A percentile compares a stretch with the other conserved stretches of the same genome.
Conservation (phyloP, 306 rosid genomes). For the Crotalaria pallida region DNA sequence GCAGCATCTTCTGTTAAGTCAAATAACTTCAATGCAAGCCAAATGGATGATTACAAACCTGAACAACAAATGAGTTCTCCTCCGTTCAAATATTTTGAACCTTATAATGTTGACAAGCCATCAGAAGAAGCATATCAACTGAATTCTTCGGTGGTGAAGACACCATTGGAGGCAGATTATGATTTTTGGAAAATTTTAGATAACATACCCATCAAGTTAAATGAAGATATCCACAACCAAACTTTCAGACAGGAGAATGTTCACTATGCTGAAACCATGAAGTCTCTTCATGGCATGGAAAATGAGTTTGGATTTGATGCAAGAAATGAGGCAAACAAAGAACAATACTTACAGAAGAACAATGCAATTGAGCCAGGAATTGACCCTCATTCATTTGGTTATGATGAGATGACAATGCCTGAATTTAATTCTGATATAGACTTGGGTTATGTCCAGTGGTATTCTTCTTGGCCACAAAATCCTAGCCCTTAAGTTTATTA, state of each 20-base stretch:
- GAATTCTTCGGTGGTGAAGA: neutral
- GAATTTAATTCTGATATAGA: slow-evolving; percentile 15
- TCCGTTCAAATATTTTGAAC: slow-evolving; percentile 14
- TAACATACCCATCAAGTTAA: slow-evolving; percentile 22
- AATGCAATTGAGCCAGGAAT: slow-evolving; percentile 11
- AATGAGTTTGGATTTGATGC: slow-evolving; percentile 53
- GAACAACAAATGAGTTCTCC: slow-evolving; percentile 25
- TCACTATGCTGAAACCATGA: slow-evolving; percentile 26
- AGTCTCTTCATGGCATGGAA: slow-evolving; percentile 52
- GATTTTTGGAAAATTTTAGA: slow-evolving; percentile 71
- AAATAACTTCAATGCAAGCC: slow-evolving; percentile 34
- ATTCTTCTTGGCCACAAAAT: slow-evolving; percentile 35
- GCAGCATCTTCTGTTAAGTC: slow-evolving; percentile 40
- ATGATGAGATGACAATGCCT: slow-evolving; percentile 20
- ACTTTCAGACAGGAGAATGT: slow-evolving; percentile 14
- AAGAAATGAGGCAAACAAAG: slow-evolving; percentile 19
- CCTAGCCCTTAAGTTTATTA: slow-evolving; percentile 13
- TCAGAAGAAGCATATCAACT: slow-evolving; percentile 33
- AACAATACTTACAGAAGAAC: slow-evolving; percentile 13
- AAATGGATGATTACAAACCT: slow-evolving; percentile 11
- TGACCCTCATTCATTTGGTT: slow-evolving; percentile 23
- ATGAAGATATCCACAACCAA: slow-evolving; percentile 20
- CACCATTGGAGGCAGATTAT: slow-evolving; percentile 45
- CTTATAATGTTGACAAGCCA: slow-evolving; percentile 18
- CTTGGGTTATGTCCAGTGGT: slow-evolving; percentile 24